Percentiles rank a stretch among this genome's conserved stretches.
Conservation (phyloP, 73 alveolate species). For the Tetrahymena borealis region DNA sequence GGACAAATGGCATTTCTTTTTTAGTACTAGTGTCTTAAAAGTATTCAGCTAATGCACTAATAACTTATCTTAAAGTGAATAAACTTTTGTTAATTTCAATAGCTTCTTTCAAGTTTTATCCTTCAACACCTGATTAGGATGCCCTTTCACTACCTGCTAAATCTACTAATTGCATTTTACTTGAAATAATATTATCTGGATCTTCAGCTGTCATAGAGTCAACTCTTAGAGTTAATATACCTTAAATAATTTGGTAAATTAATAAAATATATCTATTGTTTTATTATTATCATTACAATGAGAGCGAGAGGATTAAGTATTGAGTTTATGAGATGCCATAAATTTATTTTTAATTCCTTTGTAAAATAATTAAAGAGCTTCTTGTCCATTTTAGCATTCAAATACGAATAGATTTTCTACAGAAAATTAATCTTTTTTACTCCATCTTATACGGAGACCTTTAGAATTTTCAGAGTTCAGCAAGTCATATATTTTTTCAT, state of each 20-base stretch:
- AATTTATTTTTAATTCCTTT: slow-evolving; percentile 82
- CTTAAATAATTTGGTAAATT: background rate
- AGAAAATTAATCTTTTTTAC: slow-evolving; percentile 53
- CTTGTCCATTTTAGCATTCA: slow-evolving; percentile 61
- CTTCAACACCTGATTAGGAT: slow-evolving; percentile 79
- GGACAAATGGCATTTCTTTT: slow-evolving; percentile 25
- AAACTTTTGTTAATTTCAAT: slow-evolving; percentile 91
- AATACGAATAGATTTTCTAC: slow-evolving; percentile 74
- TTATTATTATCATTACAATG: slow-evolving; percentile 55
- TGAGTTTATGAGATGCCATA: slow-evolving; percentile 88
- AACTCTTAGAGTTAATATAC: slow-evolving; percentile 73
- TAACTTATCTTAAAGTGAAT: slow-evolving; percentile 88
- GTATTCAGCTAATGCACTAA: slow-evolving; percentile 81
- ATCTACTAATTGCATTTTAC: slow-evolving; percentile 91
- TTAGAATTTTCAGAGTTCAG: slow-evolving; percentile 38
- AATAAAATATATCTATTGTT: background rate
- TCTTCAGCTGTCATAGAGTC: slow-evolving; percentile 66
- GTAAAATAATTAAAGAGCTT: slow-evolving; percentile 63
- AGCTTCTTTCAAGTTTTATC: slow-evolving; percentile 83
- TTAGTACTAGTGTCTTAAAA: slow-evolving; percentile 51
- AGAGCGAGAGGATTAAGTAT: slow-evolving; percentile 81
- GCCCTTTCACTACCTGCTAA: slow-evolving; percentile 97
- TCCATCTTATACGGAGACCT: slow-evolving; percentile 75
- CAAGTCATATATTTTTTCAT: slow-evolving; percentile 78
- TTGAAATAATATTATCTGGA: slow-evolving; percentile 61